These are phyloP conservation scores for Glonium stellatum DNA, from an alignment of 495 filamentous ascomycete genomes.

Conservation along the genomic window DNA sequence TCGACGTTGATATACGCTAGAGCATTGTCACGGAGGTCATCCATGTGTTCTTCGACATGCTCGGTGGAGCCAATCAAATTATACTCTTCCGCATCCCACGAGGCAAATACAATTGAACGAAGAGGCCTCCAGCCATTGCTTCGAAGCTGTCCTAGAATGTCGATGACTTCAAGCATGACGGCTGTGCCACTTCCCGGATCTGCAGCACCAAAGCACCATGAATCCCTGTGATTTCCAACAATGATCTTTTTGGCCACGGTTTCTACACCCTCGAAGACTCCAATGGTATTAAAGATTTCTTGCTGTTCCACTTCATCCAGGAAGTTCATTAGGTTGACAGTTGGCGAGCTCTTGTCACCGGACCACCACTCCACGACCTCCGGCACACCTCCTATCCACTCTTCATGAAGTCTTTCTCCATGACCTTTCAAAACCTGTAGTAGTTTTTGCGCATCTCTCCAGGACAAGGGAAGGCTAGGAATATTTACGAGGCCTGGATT, in stretches of 20 bases:
- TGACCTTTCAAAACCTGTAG: constrained; percentile 69
- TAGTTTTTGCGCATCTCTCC: constrained; percentile 77
- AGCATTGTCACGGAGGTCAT: constrained; percentile 51
- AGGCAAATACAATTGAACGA: constrained; percentile 87
- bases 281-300: constrained; percentile 85
- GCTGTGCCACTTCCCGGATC: constrained; percentile 80
- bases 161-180: constrained; percentile 78
- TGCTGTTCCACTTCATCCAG: constrained; percentile 78
- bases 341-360: constrained; percentile 66
- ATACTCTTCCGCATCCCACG: constrained; percentile 91
- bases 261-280: constrained; percentile 73
- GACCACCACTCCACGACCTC: constrained; percentile 74
- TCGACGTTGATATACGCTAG: constrained; percentile 92
- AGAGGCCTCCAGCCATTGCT: constrained; percentile 79
- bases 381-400: constrained; percentile 71
- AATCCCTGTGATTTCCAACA: constrained; percentile 88
- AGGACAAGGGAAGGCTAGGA: constrained; percentile 80
- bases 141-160: constrained; percentile 71
- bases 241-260: constrained; percentile 78
- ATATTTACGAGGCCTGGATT: constrained; percentile 71
- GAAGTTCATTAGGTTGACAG: constrained; percentile 76
- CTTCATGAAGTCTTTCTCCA: constrained; percentile 60
- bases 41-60: constrained; percentile 68
- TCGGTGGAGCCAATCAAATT: constrained; percentile 94
- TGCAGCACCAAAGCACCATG: constrained; percentile 82